A percentile compares a stretch with the other conserved stretches of the same genome.
Conservation (phyloP, 2,329 filamentous ascomycete species). For the Thelonectria rubi region DNA sequence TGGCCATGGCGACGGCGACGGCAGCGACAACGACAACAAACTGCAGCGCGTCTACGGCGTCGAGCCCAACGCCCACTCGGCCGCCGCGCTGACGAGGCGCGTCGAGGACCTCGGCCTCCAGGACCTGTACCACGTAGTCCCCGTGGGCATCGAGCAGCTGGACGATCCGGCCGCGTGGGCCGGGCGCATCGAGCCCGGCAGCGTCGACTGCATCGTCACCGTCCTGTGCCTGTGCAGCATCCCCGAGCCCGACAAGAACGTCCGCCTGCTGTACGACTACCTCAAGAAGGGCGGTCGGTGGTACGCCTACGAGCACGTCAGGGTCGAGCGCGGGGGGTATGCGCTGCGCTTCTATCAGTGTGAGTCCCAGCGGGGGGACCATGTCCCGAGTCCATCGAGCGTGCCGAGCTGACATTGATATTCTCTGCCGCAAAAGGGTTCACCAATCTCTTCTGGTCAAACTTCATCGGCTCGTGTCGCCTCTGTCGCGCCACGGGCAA, state of each 20-base stretch:
- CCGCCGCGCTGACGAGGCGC: conserved; percentile 56
- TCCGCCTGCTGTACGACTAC: conserved; percentile 63
- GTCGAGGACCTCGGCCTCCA: conserved; percentile 62
- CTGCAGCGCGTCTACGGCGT: conserved; percentile 67
- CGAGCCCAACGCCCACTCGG: conserved; percentile 68
- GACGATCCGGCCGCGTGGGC: conserved; percentile 51
- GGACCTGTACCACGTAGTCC: conserved; percentile 68
- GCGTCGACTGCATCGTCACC: conserved; percentile 67
- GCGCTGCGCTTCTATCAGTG: conserved; percentile 60
- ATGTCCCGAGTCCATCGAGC: not conserved
- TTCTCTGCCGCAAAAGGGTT: conserved; percentile 53
- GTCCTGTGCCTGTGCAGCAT: conserved; percentile 71
- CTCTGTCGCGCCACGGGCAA: conserved; percentile 59
- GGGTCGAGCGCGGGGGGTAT: conserved; percentile 49
- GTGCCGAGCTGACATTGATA: not conserved
- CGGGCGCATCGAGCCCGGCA: conserved; percentile 59
- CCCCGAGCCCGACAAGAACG: conserved; percentile 65
- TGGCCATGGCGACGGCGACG: conserved; percentile 4
- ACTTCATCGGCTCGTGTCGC: conserved; percentile 61
- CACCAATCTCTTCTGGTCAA: conserved; percentile 63
- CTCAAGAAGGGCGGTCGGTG: conserved; percentile 70
- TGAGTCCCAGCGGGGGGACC: conserved; percentile 51
- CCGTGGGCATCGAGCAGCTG: conserved; percentile 69
- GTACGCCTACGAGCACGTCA: conserved; percentile 71
- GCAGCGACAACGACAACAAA: conserved; percentile 19